Base-by-base conservation (phyloP, 495 filamentous ascomycete species). In the Aspergillus wentii region DNA sequence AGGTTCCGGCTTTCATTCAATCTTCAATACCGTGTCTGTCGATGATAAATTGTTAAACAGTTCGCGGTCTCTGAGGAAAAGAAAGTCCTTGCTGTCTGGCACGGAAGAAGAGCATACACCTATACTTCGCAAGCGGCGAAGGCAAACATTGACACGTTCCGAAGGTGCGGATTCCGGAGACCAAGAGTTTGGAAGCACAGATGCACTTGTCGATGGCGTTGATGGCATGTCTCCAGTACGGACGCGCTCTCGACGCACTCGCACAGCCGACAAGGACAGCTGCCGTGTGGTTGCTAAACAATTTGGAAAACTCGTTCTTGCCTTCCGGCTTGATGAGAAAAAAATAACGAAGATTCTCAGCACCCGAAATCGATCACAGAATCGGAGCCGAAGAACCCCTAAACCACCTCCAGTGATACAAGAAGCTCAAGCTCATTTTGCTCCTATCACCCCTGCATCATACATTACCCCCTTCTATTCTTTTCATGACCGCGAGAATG, bases 41-140 rank as follows among this genome's bases (percentile, higher is more conserved):
- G 78, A 85, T 36, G 86, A 88, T 34, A 87, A 94, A 49, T 75
- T 85, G 9, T 74, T 90, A 66, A 87, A 94, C 58, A 88, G 88
- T 30, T 88, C 88, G 3, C 82, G 89, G 35, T 77, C 87, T 30
- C 64, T 96, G 35, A 77, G 91, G 35, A 97, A 96, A 61, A 79
- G 92, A 30, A 95, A 95, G 62, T 68, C 76, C n/a, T n/a, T n/a
- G 21, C 75, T 77, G 15, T 66, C 73, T 10, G 63, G 61, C 8
- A 76, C 78, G 35, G 57, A 63, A 7, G 78, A 80, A 32, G 77
- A 78, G 27, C 61, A 69, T 33, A 49, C 50, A 1, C 60, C 66
- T 30, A 55, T 66, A 13, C 59, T 74, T 23, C 60, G 65, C 19
- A 76, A 75, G 40, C 57, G 71, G 40, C 53, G 54, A 22, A 62